Base-by-base conservation (phyloP, 768 basidiomycete species). In the Suillus variegatus region DNA sequence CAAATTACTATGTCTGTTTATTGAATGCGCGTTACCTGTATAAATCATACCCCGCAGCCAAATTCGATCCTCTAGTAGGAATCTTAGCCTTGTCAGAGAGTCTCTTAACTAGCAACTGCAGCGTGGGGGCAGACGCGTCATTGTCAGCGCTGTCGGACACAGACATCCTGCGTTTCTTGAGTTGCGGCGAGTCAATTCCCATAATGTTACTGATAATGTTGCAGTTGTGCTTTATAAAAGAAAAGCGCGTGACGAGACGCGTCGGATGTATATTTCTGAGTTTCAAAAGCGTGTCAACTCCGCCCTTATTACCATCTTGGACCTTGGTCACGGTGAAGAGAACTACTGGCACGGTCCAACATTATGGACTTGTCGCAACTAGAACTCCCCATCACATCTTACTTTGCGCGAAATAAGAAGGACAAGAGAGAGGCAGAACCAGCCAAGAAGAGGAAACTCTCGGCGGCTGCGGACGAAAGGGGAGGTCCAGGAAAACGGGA, bases 31-130 rank as follows among this genome's bases (percentile, higher is more conserved):
- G 6, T 25, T 74, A 93, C 95, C 92, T 91, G 80, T 95, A 96
- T 44, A 99, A 82, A 77, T 99, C 97, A 73, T 99, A 97, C 6
- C 97, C 97, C 1, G 97, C 97, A 2, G 97, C 86, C 58, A 95
- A 81, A 2, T 87, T 77, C 3, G 92, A 94, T 1, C 97, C 97
- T 60, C 94, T 86, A 12, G 92, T 95, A 3, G 97, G 97, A 25
- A 94, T 74, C 67, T 76, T 90, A 32, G 93, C 97, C 72, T 89
- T 92, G 20, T 88, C 86, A 3, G 93, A 94, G 44, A 92, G 88
- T 41, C 88, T 86, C 74, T 97, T 97, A 74, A 99, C 86, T 62
- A 94, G 86, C 22, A 98, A 85, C 55, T 83, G 83, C 1, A 81
- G 70, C 9, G 77, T 71, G 55, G 85, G 83, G 4, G 82, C 76